phyloP scores from a whole-genome alignment of 257 asterid genomes.

The Craterostigma plantagineum region DNA sequence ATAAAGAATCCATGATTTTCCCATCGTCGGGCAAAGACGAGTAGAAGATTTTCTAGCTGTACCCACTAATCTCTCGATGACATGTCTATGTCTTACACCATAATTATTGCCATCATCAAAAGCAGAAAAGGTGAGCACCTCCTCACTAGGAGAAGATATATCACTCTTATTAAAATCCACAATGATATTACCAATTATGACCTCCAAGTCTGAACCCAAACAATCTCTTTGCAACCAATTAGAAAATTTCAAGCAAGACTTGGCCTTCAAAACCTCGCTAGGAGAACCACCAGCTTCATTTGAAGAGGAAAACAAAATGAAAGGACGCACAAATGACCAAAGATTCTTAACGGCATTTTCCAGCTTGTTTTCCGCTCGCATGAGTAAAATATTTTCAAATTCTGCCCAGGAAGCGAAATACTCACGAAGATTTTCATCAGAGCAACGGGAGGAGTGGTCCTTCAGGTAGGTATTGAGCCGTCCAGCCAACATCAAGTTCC shows the following conservation, averaged over 20 bases:
- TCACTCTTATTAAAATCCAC: slow-evolving; percentile 33
- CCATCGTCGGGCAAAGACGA: slow-evolving; percentile 77
- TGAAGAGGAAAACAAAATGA: slow-evolving; percentile 38
- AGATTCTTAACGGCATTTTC: slow-evolving; percentile 54
- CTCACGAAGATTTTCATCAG: slow-evolving; percentile 32
- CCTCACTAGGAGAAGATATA: slow-evolving; percentile 24
- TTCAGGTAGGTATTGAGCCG: slow-evolving; percentile 63
- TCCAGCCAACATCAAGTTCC: slow-evolving; percentile 50
- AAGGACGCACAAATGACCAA: slow-evolving; percentile 67
- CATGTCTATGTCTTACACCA: slow-evolving; percentile 17
- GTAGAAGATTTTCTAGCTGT: slow-evolving; percentile 55
- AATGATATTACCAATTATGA: slow-evolving; percentile 33
- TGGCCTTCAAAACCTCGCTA: slow-evolving; percentile 59
- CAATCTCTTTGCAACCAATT: slow-evolving; percentile 46
- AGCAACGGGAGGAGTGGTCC: slow-evolving; percentile 33
- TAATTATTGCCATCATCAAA: slow-evolving; percentile 20
- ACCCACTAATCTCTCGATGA: slow-evolving; percentile 67
- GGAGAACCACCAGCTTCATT: slow-evolving; percentile 21
- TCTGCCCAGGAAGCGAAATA: slow-evolving; percentile 40
- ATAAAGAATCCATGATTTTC: slow-evolving; percentile 87
- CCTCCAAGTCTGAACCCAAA: slow-evolving; percentile 28
- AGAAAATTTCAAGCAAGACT: slow-evolving; percentile 90
- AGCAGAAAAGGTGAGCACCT: no score
- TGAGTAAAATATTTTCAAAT: slow-evolving; percentile 53
- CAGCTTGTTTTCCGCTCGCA: slow-evolving; percentile 57